A percentile compares a stretch with the other conserved stretches of the same genome.
phyloP scores from a whole-genome alignment of 768 basidiomycete species.

The Clitopilus passeckerianus region DNA sequence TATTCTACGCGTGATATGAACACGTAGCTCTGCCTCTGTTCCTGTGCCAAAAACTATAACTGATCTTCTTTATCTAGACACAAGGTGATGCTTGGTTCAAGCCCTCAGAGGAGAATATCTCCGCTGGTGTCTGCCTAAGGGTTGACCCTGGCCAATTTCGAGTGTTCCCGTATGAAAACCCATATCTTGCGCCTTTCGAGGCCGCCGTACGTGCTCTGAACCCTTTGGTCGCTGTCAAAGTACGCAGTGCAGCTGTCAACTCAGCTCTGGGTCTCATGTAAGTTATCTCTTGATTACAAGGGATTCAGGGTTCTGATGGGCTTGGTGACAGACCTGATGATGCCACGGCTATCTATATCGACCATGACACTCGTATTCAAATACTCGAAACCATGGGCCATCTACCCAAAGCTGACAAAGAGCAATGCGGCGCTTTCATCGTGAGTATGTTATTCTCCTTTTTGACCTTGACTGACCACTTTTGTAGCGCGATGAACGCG shows the following conservation, averaged over 20 bases:
- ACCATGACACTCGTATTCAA: constrained; percentile 81
- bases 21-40: neutral
- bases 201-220: constrained; percentile 71
- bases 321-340: constrained; percentile 44
- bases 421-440: constrained; percentile 87
- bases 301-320: constrained; percentile 1
- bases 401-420: constrained; percentile 79
- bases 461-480: constrained; percentile 4
- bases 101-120: constrained; percentile 76
- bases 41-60: constrained; percentile 6
- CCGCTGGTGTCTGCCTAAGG: constrained; percentile 74
- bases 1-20: neutral
- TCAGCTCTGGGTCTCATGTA: constrained; percentile 71
- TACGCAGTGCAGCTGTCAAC: constrained; percentile 75
- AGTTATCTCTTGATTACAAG: constrained; percentile 17
- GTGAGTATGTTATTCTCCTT: constrained; percentile 32
- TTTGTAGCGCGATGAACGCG: constrained; percentile 72
- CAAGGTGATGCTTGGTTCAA: constrained; percentile 86
- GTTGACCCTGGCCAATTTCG: constrained; percentile 67
- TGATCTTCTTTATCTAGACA: constrained; percentile 37
- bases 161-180: constrained; percentile 83
- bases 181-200: constrained; percentile 77
- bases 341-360: constrained; percentile 61
- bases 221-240: constrained; percentile 80
- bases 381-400: constrained; percentile 67